Evolutionary conservation across 1,284 basidiomycete genomes (phyloP).

Genomic region (Sanghuangporus weigelae): DNA sequence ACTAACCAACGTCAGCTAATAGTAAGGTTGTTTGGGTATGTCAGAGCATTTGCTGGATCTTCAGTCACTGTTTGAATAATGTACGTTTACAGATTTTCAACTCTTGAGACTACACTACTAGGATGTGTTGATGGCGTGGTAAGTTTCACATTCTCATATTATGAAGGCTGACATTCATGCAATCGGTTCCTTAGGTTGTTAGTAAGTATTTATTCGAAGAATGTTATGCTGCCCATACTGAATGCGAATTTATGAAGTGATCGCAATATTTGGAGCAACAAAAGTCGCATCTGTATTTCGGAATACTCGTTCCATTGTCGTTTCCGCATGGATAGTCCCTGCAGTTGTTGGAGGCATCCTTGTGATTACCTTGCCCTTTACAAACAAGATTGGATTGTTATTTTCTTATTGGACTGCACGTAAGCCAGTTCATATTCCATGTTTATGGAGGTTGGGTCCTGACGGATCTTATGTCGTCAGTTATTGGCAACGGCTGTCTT

Average conservation of each 20-base stretch:
- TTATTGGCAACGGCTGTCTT: constrained; percentile 30
- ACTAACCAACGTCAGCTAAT: constrained; percentile 32
- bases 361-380: constrained; percentile 28
- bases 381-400: constrained; percentile 27
- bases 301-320: constrained; percentile 24
- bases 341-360: constrained; percentile 30
- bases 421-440: not conserved
- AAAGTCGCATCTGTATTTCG: constrained; percentile 17
- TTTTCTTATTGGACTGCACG: constrained; percentile 28
- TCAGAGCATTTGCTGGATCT: constrained; percentile 19
- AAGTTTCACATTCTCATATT: not conserved
- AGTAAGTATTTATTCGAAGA: not conserved
- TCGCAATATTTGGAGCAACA: constrained; percentile 22
- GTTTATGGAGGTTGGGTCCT: not conserved
- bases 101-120: constrained; percentile 16
- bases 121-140: constrained; percentile 27
- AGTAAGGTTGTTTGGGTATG: constrained; percentile 27
- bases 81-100: not conserved
- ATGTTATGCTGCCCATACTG: not conserved
- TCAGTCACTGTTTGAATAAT: not conserved
- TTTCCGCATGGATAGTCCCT: constrained; percentile 29
- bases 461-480: not conserved
- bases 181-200: not conserved
- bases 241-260: constrained; percentile 6
- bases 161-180: not conserved